phyloP scores from a whole-genome alignment of 1,284 basidiomycete genomes.

The Moesziomyces parantarcticus region DNA sequence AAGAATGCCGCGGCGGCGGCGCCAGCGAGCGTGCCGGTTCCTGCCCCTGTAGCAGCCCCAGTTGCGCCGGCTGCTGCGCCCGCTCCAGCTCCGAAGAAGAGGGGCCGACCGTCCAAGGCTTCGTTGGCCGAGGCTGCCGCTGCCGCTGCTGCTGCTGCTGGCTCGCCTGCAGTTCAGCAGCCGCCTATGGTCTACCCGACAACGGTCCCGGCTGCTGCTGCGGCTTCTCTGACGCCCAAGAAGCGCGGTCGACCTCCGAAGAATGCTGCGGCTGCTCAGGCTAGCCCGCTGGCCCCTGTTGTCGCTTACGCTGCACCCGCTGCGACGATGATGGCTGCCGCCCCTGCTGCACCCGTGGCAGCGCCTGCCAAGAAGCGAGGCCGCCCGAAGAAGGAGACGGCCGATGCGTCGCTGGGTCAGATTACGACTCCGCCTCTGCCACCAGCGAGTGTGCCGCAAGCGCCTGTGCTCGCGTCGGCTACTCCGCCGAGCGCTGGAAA shows the following conservation, averaged over 20 bases:
- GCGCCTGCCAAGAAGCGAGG: slow-evolving; percentile 22
- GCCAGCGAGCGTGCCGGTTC: neutral
- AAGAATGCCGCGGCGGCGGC: slow-evolving; percentile 15
- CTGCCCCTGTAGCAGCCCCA: slow-evolving; percentile 1
- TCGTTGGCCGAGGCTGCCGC: slow-evolving; percentile 19
- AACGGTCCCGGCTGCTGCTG: neutral
- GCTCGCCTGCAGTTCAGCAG: neutral
- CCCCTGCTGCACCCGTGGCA: slow-evolving; percentile 2
- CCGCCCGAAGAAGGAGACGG: slow-evolving; percentile 28
- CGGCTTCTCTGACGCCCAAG: slow-evolving; percentile 14
- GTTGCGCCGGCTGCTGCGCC: slow-evolving; percentile 3
- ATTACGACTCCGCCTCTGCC: slow-evolving; percentile 28
- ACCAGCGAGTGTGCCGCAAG: slow-evolving; percentile 5
- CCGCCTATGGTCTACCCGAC: neutral
- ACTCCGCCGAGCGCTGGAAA: slow-evolving; percentile 26
- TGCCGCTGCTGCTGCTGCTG: slow-evolving; percentile 5
- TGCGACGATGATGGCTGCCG: neutral
- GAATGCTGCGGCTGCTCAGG: slow-evolving; percentile 1
- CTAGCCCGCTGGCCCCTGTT: neutral
- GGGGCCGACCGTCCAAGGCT: slow-evolving; percentile 39
- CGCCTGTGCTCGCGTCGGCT: slow-evolving; percentile 7
- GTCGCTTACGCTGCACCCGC: too few relatives aligned
- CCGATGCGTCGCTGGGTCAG: slow-evolving; percentile 17
- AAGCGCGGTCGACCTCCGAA: slow-evolving; percentile 30
- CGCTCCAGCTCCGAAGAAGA: slow-evolving; percentile 21